These are phyloP conservation scores for Ascobolus immersus DNA, from an alignment of 495 filamentous ascomycete genomes.

Conservation along the genomic window DNA sequence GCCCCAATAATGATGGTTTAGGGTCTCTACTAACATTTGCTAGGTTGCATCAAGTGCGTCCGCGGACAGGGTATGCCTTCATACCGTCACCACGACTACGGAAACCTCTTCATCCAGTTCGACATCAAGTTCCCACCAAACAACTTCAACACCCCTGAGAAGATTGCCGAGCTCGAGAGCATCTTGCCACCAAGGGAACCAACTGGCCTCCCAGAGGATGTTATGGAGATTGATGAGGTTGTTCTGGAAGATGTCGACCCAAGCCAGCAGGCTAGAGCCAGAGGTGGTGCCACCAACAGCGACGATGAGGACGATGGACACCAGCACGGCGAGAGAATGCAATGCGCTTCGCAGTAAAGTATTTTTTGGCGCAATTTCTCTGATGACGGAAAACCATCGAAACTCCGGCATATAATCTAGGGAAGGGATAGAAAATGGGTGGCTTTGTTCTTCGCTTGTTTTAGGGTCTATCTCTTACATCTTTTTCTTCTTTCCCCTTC, in stretches of 20 bases:
- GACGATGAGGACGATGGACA: conserved; percentile 51
- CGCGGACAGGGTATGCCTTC: conserved; percentile 97
- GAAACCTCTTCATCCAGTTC: conserved; percentile 95
- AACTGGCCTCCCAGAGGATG: conserved; percentile 36
- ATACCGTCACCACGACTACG: conserved; percentile 77
- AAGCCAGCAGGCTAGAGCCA: conserved; percentile 40
- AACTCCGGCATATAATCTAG: no score
- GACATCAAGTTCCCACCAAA: conserved; percentile 80
- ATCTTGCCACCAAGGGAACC: conserved; percentile 50
- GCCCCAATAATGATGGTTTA: background rate
- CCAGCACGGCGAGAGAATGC: conserved; percentile 75
- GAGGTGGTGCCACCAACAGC: conserved; percentile 45
- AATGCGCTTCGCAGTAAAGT: conserved; percentile 87
- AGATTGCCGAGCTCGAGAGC: conserved; percentile 43
- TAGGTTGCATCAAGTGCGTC: conserved; percentile 80
- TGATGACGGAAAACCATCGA: no score
- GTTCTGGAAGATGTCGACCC: conserved; percentile 58
- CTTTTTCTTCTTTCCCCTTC: no score
- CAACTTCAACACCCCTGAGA: conserved; percentile 28
- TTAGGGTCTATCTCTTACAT: no score
- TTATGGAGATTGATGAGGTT: conserved; percentile 63
- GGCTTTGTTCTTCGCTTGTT: no score
- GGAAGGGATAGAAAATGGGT: no score
- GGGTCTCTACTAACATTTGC: conserved; percentile 3
- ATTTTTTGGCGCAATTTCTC: conserved; percentile 1